Evolutionary conservation across 2,329 filamentous ascomycete species (phyloP), one percentile per base, ranked within the genome.

Genomic region (Alternaria sp.): DNA sequence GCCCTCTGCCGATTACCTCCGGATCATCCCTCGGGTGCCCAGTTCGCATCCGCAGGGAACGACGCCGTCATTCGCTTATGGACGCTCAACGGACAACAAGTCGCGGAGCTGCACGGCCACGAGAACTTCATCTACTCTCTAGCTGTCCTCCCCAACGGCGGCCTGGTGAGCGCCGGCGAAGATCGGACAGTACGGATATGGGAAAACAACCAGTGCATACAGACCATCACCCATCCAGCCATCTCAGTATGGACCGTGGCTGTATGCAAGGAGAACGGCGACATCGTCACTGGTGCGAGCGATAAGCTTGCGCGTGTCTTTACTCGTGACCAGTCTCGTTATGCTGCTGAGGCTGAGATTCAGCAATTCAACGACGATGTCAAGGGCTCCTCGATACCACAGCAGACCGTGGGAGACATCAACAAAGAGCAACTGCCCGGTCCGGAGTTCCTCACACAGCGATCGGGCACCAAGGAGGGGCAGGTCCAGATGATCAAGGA

Each of bases 241-340:
- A 96, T 98, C 56, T 98, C 94, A 0, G 94, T 99, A 5, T 99
- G 95, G 95, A 85, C 88, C 14, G 93, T 99, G 18, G 91, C 93
- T n/a, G 91, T 87, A 11, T 95, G 92, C 73, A 75, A 85, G 0
- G 88, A 92, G 63, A 96, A 87, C 48, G 94, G 95, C 22, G 96
- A 99, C 71, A 94, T 99, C 62, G 92, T 93, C n/a, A 92, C 92
- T 3, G 95, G 94, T 32, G 90, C 94, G 28, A 99, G 94, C 76
- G 95, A 99, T 74, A 89, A 91, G 57, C 82, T 94, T 44, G 89
- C 93, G 8, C 89, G 95, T 43, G 83, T 98, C 58, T 99, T 98
- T 75, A 94, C 89, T 12, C 86, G 93, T 70, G 88, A 85, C 54
- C 76, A 83, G 6, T 88, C 91, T 43, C 88, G 92, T 43, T 81